Base-by-base conservation (phyloP, 805 yeast species). In the Wickerhamomyces rabaulensis region DNA sequence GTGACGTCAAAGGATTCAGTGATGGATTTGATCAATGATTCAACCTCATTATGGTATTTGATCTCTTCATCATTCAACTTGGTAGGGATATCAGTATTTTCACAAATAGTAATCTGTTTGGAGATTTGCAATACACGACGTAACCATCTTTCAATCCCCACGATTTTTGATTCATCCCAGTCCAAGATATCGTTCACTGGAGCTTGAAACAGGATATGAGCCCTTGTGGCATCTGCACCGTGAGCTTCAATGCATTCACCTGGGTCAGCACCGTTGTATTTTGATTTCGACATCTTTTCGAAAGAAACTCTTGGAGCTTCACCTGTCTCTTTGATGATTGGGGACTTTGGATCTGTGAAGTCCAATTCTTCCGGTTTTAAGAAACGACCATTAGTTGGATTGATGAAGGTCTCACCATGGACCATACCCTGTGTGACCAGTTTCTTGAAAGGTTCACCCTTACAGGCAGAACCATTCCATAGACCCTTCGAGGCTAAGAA, bases 381-480 rank as follows among this genome's bases (percentile, higher is more conserved):
- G 62, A 85, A 92, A 47, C 82, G 68, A 0, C 92, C 94, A 26
- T 76, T 83, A 0, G 63, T 65, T 3, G 96, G 94, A 53, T 91
- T 84, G 8, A 72, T 69, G 55, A 63, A 87, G 0, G 99, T 94
- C 58, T 79, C 81, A 3, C 97, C 98, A 51, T 92, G 97, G 4
- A 94, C 99, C 99, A 94, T 94, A 16, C 99, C 99, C 64, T 92
- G 98, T 2, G 97, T 91, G 2, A 92, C 82, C 31, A 94, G 71
- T 49, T 76, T 77, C 47, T 70, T 75, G 59, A 94, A 80, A 2
- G 99, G 99, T 60, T 94, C 99, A 21, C 87, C 89, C 4, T 67
- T 67, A 41, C 69, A 53, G 2, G 63, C 61, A 3, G 71, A 63
- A 7, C 89, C 89, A 44, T 76, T 70, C 91, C 95, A 89, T 52